A percentile compares a stretch with the other conserved stretches of the same genome.
Evolutionary conservation across 2,329 filamentous ascomycete species (phyloP).

Genomic region (Mycosphaerella sp.): DNA sequence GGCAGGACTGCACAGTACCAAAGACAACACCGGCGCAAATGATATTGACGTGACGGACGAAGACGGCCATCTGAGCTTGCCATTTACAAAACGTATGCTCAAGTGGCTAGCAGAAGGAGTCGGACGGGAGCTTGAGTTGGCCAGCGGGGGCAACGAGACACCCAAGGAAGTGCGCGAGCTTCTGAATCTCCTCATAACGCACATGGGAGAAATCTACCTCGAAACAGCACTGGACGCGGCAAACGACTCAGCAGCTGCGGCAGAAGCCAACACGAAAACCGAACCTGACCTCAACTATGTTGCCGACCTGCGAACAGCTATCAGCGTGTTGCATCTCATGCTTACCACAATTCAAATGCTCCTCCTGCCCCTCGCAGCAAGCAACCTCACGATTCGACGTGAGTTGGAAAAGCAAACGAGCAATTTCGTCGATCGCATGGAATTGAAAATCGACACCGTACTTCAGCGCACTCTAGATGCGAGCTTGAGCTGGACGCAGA

Average conservation of each 20-base stretch:
- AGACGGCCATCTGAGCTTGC: slow-evolving; percentile 74
- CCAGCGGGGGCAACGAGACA: slow-evolving; percentile 69
- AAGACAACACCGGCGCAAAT: slow-evolving; percentile 40
- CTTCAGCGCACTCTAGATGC: slow-evolving; percentile 66
- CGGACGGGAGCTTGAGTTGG: slow-evolving; percentile 83
- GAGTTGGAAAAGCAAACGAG: slow-evolving; percentile 82
- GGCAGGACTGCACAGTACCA: slow-evolving; percentile 71
- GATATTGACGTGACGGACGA: slow-evolving; percentile 81
- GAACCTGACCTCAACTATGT: slow-evolving; percentile 88
- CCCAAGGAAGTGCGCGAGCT: slow-evolving; percentile 88
- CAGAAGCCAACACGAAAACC: slow-evolving; percentile 66
- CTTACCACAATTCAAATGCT: slow-evolving; percentile 86
- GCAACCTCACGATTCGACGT: slow-evolving; percentile 81
- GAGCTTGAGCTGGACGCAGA: slow-evolving; percentile 67
- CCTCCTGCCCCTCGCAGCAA: slow-evolving; percentile 79
- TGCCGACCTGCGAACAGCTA: slow-evolving; percentile 68
- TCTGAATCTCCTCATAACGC: slow-evolving; percentile 73
- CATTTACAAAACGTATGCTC: slow-evolving; percentile 95
- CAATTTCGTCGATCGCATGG: slow-evolving; percentile 66
- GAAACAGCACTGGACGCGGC: slow-evolving; percentile 62
- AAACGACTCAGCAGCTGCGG: slow-evolving; percentile 65
- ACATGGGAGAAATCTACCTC: slow-evolving; percentile 78
- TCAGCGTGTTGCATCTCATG: slow-evolving; percentile 88
- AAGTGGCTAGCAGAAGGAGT: slow-evolving; percentile 97
- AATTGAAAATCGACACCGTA: slow-evolving; percentile 72